Conservation (phyloP, 75 land plant genomes). For the Larix kaempferi region DNA sequence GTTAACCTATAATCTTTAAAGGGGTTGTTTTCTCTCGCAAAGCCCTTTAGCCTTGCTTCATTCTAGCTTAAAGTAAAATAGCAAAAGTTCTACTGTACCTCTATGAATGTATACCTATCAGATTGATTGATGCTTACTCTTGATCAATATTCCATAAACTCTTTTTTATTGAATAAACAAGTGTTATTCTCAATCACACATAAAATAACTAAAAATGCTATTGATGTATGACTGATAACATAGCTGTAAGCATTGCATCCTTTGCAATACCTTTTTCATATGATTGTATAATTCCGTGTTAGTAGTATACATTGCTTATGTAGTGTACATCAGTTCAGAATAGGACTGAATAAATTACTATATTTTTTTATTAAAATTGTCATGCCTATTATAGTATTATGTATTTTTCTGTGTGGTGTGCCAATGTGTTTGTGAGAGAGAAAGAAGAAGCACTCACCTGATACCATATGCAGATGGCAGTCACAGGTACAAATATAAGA, state of each 20-base stretch:
- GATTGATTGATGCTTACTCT: not conserved
- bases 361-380: too few relatives aligned
- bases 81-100: not conserved
- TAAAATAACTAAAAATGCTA: not conserved
- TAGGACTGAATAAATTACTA: too few relatives aligned
- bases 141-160: not conserved
- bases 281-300: too few relatives aligned
- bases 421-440: not conserved
- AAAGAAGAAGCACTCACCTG: conserved; percentile 47
- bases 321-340: too few relatives aligned
- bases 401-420: too few relatives aligned
- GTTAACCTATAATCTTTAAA: not conserved
- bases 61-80: not conserved
- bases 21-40: too few relatives aligned
- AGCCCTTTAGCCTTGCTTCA: not conserved
- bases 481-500: conserved; percentile 67
- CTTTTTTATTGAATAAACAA: not conserved
- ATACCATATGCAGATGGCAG: conserved; percentile 55
- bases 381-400: too few relatives aligned
- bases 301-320: too few relatives aligned
- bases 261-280: too few relatives aligned
- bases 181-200: not conserved
- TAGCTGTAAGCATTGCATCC: too few relatives aligned
- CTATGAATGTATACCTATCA: not conserved
- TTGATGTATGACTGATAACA: not conserved